phyloP scores from a whole-genome alignment of 495 filamentous ascomycete species.

The Trypethelium eluteriae region DNA sequence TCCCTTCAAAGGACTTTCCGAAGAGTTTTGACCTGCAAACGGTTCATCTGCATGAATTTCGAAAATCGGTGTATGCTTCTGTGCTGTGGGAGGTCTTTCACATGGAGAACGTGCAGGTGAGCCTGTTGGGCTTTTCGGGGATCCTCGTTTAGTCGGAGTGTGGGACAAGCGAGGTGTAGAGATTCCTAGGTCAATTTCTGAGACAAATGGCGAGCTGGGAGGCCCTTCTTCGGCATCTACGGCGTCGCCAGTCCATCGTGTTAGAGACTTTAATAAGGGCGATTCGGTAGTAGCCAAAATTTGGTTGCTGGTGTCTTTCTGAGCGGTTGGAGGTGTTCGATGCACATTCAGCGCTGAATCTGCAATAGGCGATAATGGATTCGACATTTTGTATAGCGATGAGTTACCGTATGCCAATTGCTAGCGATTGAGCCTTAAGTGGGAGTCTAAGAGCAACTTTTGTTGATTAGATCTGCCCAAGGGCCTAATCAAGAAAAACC shows the following conservation, averaged over 20 bases:
- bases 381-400: not conserved
- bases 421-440: not conserved
- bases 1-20: slow-evolving; percentile 4
- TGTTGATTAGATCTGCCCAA: not conserved
- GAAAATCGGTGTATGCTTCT: not conserved
- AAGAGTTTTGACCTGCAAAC: slow-evolving; percentile 19
- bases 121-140: slow-evolving; percentile 13
- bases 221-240: slow-evolving; percentile 26
- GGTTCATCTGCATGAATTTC: slow-evolving; percentile 15
- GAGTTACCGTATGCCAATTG: not conserved
- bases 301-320: slow-evolving; percentile 3
- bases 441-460: not conserved
- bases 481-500: not conserved
- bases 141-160: slow-evolving; percentile 21
- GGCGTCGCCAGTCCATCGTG: slow-evolving; percentile 14
- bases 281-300: not conserved
- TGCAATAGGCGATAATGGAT: not conserved
- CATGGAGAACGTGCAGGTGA: slow-evolving; percentile 17
- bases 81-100: not conserved
- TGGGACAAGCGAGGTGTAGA: slow-evolving; percentile 20
- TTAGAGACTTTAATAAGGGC: not conserved
- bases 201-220: slow-evolving; percentile 35
- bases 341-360: slow-evolving; percentile 8
- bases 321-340: not conserved
- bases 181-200: slow-evolving; percentile 32